phyloP scores from a whole-genome alignment of 179 eudicot species.

The Nepenthes alata region DNA sequence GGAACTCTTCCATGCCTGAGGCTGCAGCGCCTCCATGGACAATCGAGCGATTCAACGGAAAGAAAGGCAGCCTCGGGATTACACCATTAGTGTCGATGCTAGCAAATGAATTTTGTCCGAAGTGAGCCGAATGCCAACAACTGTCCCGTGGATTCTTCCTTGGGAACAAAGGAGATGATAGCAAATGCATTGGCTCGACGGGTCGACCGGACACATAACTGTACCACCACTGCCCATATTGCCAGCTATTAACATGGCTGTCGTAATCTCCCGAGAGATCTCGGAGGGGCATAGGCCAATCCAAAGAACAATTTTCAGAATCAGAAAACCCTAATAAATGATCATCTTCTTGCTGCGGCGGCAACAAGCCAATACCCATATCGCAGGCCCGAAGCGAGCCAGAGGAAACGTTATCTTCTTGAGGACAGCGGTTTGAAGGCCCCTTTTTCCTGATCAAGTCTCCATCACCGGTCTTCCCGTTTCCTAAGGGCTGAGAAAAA shows the following conservation, averaged over 20 bases:
- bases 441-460: conserved; percentile 1
- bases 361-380: background rate
- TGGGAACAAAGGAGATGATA: conserved; percentile 11
- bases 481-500: conserved; percentile 9
- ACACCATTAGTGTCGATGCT: conserved; percentile 19
- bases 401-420: conserved; percentile 8
- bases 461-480: conserved; percentile 9
- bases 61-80: conserved; percentile 21
- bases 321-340: conserved; percentile 1
- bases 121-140: conserved; percentile 9
- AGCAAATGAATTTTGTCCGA: conserved; percentile 23
- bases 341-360: background rate
- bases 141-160: conserved; percentile 20
- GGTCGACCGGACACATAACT: conserved; percentile 11
- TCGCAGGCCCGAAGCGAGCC: background rate
- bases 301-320: background rate
- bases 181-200: conserved; percentile 12
- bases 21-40: conserved; percentile 17
- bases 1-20: conserved; percentile 30
- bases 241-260: conserved; percentile 17
- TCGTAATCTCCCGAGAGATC: conserved; percentile 43
- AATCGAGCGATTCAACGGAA: conserved; percentile 11
- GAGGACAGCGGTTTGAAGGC: conserved; percentile 1
- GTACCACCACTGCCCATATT: conserved; percentile 22
- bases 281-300: conserved; percentile 11